Evolutionary conservation across 2,329 filamentous ascomycete genomes (phyloP), one percentile per base, ranked within the genome.

Genomic region (Simplicillium sp.): DNA sequence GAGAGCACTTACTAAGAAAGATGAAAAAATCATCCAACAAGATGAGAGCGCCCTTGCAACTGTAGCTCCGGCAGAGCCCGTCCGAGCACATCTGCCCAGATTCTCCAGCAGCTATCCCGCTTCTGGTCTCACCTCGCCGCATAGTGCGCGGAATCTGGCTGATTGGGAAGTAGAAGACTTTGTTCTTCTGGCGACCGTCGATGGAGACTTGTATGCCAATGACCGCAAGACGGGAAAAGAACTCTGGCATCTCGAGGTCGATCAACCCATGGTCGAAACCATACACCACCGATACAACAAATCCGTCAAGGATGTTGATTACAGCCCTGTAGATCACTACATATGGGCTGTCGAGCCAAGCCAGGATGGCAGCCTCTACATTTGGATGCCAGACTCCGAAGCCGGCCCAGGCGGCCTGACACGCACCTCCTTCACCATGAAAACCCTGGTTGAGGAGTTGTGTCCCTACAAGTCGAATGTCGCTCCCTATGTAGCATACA

Each of bases 101-200:
- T 68, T 58, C 60, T 60, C 70, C 59, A 69, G 71, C 61, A 77
- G 75, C 67, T 75, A 73, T 59, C 65, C 63, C 49, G 61, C 73
- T 62, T 72, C 74, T 62, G 80, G 80, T 55, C 72, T 84, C 65
- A 77, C 83, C 71, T 82, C 85, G 84, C 84, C 82, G 82, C 83
- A 86, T 62, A 74, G 75, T 84, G 90, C 88, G 89, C 89, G 90
- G 80, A 94, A 84, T 75, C 75, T 97, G 77, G 84, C 89, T 78
- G 90, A 96, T 71, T 97, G 90, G 90, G 87, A 96, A 84, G 89
- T 96, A 70, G 90, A 97, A 86, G 89, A 97, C 74, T 94, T 96
- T 78, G 86, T 97, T 70, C 87, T 98, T 73, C 75, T 98, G 84
- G 90, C 92, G 86, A 97, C 92, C 77, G 86, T 97, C 79, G 89